These are phyloP conservation scores for Eragrostis curvula DNA, from an alignment of 176 grass and related monocot genomes.

Conservation along the genomic window DNA sequence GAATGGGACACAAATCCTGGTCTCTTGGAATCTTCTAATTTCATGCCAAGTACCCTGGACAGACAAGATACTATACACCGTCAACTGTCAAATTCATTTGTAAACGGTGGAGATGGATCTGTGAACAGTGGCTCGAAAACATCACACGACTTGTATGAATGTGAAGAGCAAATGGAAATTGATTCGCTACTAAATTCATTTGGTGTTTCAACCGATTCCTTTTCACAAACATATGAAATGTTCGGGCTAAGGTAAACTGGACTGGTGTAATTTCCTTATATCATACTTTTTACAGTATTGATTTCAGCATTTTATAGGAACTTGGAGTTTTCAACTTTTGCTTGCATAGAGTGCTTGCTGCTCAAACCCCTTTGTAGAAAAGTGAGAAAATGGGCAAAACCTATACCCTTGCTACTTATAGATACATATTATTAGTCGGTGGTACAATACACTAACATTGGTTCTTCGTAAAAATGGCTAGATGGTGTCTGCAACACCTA, in stretches of 20 bases:
- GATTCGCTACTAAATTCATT: constrained; percentile 63
- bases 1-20: constrained; percentile 32
- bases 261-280: constrained; percentile 15
- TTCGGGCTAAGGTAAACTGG: constrained; percentile 51
- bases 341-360: not conserved
- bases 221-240: constrained; percentile 55
- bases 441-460: constrained; percentile 19
- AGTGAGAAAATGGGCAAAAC: not conserved
- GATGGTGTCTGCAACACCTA: constrained; percentile 21
- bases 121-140: constrained; percentile 38
- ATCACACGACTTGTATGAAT: constrained; percentile 46
- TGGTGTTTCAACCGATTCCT: constrained; percentile 43
- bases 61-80: constrained; percentile 28
- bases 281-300: not conserved
- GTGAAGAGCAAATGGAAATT: constrained; percentile 70
- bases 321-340: not conserved
- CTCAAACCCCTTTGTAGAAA: not conserved
- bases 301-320: constrained; percentile 18
- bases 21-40: constrained; percentile 31
- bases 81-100: constrained; percentile 45
- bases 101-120: constrained; percentile 35
- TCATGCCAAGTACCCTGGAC: constrained; percentile 30
- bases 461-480: constrained; percentile 10
- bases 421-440: constrained; percentile 11
- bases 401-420: constrained; percentile 11